Conservation (phyloP, 208 protist genomes). For the Borovskyia barvae region DNA sequence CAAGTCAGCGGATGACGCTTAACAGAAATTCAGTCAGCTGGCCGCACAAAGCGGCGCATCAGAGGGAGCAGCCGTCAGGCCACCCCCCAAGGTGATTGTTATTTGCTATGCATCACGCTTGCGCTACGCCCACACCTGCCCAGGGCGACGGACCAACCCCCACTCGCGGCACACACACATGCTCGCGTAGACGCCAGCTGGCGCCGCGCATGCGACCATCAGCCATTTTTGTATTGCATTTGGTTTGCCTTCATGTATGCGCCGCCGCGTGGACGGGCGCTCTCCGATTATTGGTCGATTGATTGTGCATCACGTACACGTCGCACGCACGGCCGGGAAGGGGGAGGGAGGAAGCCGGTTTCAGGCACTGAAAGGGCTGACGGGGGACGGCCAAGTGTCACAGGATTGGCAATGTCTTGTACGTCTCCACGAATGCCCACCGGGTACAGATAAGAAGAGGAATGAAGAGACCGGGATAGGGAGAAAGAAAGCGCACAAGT, state of each 20-base stretch:
- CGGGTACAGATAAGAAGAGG: too few relatives aligned
- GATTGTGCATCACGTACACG: constrained; percentile 14
- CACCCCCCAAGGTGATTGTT: constrained; percentile 24
- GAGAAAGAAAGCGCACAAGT: too few relatives aligned
- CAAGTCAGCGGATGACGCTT: constrained; percentile 44
- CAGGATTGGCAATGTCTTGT: too few relatives aligned
- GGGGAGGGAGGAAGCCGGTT: too few relatives aligned
- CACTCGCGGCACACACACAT: too few relatives aligned
- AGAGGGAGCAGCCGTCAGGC: constrained; percentile 18
- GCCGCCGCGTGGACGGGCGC: constrained; percentile 2
- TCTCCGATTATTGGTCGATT: constrained; percentile 14
- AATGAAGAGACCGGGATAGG: too few relatives aligned
- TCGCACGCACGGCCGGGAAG: too few relatives aligned
- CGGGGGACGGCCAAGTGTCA: too few relatives aligned
- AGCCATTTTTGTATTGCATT: constrained; percentile 13
- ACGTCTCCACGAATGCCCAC: too few relatives aligned
- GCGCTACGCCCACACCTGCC: constrained; percentile 9
- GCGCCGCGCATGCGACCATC: constrained; percentile 1
- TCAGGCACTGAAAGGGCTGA: too few relatives aligned
- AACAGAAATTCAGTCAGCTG: constrained; percentile 28
- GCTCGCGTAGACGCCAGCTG: too few relatives aligned
- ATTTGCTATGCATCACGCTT: constrained; percentile 34
- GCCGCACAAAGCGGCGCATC: constrained; percentile 13
- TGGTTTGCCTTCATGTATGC: constrained; percentile 11
- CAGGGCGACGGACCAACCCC: too few relatives aligned